phyloP scores from a whole-genome alignment of 2,329 filamentous ascomycete genomes.

The Neonectria faginata region DNA sequence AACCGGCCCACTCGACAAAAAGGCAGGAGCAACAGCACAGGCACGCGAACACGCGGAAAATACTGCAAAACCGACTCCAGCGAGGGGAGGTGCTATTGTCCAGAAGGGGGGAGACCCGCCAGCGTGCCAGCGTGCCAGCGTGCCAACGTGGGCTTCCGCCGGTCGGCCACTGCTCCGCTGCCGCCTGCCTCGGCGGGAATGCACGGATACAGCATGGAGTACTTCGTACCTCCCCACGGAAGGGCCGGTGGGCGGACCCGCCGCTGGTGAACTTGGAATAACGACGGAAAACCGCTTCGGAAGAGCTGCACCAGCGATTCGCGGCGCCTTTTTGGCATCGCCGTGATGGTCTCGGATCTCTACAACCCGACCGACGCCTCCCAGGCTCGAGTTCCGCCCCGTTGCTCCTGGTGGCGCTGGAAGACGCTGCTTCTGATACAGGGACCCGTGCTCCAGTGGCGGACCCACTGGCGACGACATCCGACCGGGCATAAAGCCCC shows the following conservation, averaged over 20 bases:
- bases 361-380: slow-evolving; percentile 4
- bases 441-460: slow-evolving; percentile 41
- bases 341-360: not conserved
- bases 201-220: slow-evolving; percentile 25
- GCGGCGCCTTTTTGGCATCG: not conserved
- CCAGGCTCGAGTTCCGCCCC: slow-evolving; percentile 11
- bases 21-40: slow-evolving; percentile 22
- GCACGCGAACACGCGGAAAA: not conserved
- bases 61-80: not conserved
- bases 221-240: slow-evolving; percentile 32
- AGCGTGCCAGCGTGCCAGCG: not conserved
- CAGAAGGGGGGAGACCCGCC: not conserved
- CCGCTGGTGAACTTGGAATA: slow-evolving; percentile 27
- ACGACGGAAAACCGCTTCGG: slow-evolving; percentile 9
- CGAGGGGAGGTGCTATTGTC: not conserved
- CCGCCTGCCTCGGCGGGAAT: slow-evolving; percentile 19
- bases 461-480: slow-evolving; percentile 52
- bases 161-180: not conserved
- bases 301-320: not conserved
- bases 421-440: slow-evolving; percentile 39
- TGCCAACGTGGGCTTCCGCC: slow-evolving; percentile 18
- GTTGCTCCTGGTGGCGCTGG: slow-evolving; percentile 34
- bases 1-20: slow-evolving; percentile 25
- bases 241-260: slow-evolving; percentile 46
- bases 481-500: slow-evolving; percentile 45